These are phyloP conservation scores for Pyricularia sp. DNA, from an alignment of 2,329 filamentous ascomycete genomes.

Conservation along the genomic window DNA sequence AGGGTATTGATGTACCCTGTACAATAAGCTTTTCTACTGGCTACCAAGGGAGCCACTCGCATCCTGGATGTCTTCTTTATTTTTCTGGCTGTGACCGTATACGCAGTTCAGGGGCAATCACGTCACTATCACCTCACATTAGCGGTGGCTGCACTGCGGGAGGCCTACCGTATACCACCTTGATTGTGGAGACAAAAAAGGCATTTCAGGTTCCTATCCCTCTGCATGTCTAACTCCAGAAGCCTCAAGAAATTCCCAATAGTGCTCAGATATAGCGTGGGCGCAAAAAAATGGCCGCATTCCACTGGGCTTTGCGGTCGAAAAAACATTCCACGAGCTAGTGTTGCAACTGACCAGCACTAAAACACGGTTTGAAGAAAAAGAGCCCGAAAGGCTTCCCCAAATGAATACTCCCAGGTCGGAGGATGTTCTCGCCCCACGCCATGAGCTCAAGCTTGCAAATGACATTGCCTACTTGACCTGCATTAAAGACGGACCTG, in stretches of 20 bases:
- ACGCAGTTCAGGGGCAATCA: background rate
- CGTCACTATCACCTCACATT: background rate
- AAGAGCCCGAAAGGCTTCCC: background rate
- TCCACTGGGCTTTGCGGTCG: background rate
- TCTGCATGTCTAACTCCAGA: background rate
- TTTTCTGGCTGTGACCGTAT: conserved; percentile 13
- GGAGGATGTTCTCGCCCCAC: too few species aligned
- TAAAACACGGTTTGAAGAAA: background rate
- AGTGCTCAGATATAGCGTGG: background rate
- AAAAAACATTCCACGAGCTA: background rate
- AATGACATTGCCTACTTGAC: too few species aligned
- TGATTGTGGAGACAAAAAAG: background rate
- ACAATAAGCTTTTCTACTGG: background rate
- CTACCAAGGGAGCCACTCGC: background rate
- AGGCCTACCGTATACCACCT: background rate
- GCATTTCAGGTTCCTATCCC: background rate
- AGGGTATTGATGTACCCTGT: background rate
- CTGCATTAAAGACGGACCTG: too few species aligned
- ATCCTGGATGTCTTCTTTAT: background rate
- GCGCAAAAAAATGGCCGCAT: background rate
- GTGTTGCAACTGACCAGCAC: background rate
- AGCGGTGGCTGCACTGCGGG: background rate
- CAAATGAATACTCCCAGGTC: too few species aligned
- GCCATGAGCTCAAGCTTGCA: too few species aligned
- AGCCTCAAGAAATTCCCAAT: background rate